These are phyloP conservation scores for Exophiala aquamarina DNA, from an alignment of 2,329 filamentous ascomycete species.

Conservation along the genomic window DNA sequence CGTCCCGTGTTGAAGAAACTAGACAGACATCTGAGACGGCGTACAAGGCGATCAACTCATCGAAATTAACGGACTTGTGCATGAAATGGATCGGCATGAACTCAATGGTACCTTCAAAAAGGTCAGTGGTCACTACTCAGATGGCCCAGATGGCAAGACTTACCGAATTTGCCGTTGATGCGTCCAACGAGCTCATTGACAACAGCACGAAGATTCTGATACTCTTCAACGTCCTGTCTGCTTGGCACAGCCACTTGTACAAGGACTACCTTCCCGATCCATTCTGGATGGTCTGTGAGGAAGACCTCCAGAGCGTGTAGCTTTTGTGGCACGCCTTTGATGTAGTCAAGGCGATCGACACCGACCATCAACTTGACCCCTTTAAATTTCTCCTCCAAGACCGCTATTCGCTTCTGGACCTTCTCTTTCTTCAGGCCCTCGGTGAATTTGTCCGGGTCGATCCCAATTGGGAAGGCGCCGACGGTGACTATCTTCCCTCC, in stretches of 20 bases:
- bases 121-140: no score
- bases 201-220: conserved; percentile 91
- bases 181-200: conserved; percentile 96
- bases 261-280: conserved; percentile 95
- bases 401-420: conserved; percentile 82
- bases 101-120: conserved; percentile 73
- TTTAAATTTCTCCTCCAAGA: conserved; percentile 85
- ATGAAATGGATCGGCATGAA: conserved; percentile 99
- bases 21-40: conserved; percentile 89
- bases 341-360: conserved; percentile 95
- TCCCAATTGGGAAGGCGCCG: conserved; percentile 95
- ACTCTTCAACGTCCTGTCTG: conserved; percentile 94
- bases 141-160: conserved; percentile 22
- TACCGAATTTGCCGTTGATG: conserved; percentile 92
- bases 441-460: conserved; percentile 94
- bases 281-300: conserved; percentile 93
- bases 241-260: conserved; percentile 96
- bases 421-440: conserved; percentile 82
- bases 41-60: conserved; percentile 91
- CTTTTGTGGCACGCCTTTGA: conserved; percentile 98
- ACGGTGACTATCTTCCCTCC: conserved; percentile 85
- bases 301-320: conserved; percentile 95
- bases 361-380: conserved; percentile 96
- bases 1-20: conserved; percentile 92
- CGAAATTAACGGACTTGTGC: conserved; percentile 92